Percentiles rank a stretch among this genome's conserved stretches.
phyloP scores from a whole-genome alignment of 768 basidiomycete species.

The Podaxis sp. region DNA sequence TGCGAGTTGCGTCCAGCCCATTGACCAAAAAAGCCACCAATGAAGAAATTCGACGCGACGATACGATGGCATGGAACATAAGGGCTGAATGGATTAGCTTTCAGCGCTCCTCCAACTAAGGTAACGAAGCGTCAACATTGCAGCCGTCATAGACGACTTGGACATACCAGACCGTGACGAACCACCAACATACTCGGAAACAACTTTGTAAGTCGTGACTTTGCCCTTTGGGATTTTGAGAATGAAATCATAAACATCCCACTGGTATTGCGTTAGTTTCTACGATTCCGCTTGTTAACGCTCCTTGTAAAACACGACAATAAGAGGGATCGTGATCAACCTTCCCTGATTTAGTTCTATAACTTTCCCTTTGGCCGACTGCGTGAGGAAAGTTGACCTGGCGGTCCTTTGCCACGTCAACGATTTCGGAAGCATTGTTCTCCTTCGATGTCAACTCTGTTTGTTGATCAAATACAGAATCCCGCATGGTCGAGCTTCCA shows the following conservation, averaged over 20 bases:
- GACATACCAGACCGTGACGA: constrained; percentile 62
- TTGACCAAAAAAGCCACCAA: constrained; percentile 66
- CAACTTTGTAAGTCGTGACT: constrained; percentile 56
- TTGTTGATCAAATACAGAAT: neutral
- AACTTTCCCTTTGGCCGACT: constrained; percentile 26
- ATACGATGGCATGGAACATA: constrained; percentile 54
- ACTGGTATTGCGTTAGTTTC: constrained; percentile 52
- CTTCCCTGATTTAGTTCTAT: constrained; percentile 34
- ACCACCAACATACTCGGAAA: constrained; percentile 50
- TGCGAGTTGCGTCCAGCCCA: constrained; percentile 37
- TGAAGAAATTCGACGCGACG: constrained; percentile 55
- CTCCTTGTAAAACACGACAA: neutral
- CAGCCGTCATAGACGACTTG: neutral
- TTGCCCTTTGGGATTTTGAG: constrained; percentile 47
- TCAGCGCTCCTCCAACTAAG: neutral
- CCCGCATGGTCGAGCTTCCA: neutral
- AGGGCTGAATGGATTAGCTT: neutral
- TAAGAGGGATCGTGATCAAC: constrained; percentile 18
- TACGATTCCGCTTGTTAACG: constrained; percentile 19
- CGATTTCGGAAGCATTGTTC: neutral
- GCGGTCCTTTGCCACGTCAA: neutral
- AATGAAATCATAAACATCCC: constrained; percentile 59
- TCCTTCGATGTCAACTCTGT: neutral
- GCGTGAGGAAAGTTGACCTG: constrained; percentile 23
- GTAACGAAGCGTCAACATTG: neutral